Conservation (phyloP, 495 filamentous ascomycete genomes). For the Arthonia radiata region DNA sequence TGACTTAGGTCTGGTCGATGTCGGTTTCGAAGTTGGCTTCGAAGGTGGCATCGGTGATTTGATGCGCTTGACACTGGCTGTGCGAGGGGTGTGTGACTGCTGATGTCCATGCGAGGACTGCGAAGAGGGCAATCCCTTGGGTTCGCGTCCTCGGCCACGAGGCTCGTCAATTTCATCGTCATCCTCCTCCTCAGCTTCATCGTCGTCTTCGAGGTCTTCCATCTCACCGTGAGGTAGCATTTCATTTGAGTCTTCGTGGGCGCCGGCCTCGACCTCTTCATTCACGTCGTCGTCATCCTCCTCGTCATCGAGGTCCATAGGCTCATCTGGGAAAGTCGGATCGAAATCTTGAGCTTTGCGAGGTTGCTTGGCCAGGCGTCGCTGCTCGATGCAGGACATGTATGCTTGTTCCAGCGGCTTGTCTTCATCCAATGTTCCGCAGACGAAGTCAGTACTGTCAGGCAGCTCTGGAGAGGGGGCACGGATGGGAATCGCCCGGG, state of each 20-base stretch:
- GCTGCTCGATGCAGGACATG: slow-evolving; percentile 57
- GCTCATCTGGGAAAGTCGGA: slow-evolving; percentile 83
- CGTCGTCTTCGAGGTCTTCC: slow-evolving; percentile 5
- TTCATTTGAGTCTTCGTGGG: too few relatives aligned
- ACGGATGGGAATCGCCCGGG: slow-evolving; percentile 34
- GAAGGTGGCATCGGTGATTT: slow-evolving; percentile 19
- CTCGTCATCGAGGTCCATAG: slow-evolving; percentile 39
- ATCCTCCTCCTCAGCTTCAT: slow-evolving; percentile 23
- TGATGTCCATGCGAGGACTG: slow-evolving; percentile 15
- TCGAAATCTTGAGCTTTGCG: slow-evolving; percentile 84
- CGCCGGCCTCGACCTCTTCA: too few relatives aligned
- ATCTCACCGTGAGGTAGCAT: slow-evolving; percentile 10
- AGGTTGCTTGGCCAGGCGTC: slow-evolving; percentile 53
- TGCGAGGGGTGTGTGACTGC: too few relatives aligned
- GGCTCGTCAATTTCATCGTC: slow-evolving; percentile 30
- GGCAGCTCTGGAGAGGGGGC: slow-evolving; percentile 62
- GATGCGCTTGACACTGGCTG: slow-evolving; percentile 23
- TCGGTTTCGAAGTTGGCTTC: slow-evolving; percentile 7
- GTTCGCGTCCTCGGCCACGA: too few relatives aligned
- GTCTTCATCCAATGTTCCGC: slow-evolving; percentile 89
- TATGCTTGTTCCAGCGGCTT: slow-evolving; percentile 82
- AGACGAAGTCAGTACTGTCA: slow-evolving; percentile 94
- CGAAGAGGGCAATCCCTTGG: too few relatives aligned
- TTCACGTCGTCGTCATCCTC: slow-evolving; percentile 19
- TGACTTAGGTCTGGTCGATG: slow-evolving; percentile 22